Conservation (phyloP, 352 stramenopile species). For the Vaucheria bursata region DNA sequence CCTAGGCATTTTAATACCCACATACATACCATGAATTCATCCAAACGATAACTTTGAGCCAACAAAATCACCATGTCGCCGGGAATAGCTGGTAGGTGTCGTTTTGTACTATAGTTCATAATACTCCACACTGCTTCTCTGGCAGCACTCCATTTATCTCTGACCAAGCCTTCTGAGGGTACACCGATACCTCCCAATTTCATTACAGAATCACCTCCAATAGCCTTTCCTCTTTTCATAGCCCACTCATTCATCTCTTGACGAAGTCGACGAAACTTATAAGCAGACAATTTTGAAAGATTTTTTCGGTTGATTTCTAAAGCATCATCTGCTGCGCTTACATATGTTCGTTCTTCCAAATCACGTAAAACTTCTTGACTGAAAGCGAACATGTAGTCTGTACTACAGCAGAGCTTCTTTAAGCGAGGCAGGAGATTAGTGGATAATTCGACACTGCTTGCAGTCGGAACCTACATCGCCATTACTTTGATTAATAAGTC, state of each 20-base stretch:
- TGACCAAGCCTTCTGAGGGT: neutral
- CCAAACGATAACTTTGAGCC: neutral
- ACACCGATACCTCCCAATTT: neutral
- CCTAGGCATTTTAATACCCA: too few relatives aligned
- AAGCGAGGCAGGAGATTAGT: constrained; percentile 11
- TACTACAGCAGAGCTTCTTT: constrained; percentile 44
- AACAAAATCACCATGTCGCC: neutral
- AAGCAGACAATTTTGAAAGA: neutral
- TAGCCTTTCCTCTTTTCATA: neutral
- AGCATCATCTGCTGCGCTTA: neutral
- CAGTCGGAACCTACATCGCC: constrained; percentile 18
- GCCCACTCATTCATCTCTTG: neutral
- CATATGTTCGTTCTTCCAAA: neutral
- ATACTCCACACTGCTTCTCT: neutral
- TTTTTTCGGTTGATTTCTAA: too few relatives aligned
- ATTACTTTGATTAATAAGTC: too few relatives aligned
- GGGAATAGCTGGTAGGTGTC: neutral
- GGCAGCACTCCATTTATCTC: neutral
- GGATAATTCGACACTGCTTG: constrained; percentile 13
- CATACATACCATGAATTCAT: neutral
- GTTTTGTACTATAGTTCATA: neutral
- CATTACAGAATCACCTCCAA: neutral
- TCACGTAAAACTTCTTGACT: constrained; percentile 12
- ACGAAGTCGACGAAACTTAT: neutral
- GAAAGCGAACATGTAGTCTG: constrained; percentile 46